Percentiles rank a stretch among this genome's conserved stretches.
These are phyloP conservation scores for Neurospora sp. DNA, from an alignment of 495 filamentous ascomycete species.

Conservation along the genomic window DNA sequence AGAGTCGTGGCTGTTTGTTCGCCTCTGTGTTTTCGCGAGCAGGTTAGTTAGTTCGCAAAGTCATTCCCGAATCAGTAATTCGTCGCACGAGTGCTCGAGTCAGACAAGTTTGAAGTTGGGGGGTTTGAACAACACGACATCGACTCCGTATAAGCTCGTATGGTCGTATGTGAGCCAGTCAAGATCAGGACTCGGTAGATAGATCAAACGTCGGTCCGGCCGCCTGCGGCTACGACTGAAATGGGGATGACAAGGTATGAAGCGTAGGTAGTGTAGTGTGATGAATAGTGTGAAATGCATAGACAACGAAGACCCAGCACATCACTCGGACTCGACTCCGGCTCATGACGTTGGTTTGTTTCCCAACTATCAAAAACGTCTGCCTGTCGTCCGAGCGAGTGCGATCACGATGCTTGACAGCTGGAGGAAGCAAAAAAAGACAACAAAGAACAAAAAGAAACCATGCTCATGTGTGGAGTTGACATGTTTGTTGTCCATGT, in stretches of 20 bases:
- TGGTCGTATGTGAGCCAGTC: not conserved
- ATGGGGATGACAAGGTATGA: not conserved
- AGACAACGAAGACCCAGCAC: not conserved
- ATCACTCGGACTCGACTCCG: not conserved
- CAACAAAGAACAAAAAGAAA: not conserved
- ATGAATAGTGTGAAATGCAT: not conserved
- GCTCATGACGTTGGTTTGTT: not conserved
- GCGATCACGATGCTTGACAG: not conserved
- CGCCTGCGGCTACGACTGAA: not conserved
- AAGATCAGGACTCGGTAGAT: not conserved
- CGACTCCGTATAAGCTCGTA: not conserved
- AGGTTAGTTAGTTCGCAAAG: not conserved
- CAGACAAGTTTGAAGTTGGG: not conserved
- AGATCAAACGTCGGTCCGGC: not conserved
- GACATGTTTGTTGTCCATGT: not conserved
- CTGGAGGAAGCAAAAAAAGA: not conserved
- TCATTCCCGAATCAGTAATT: not conserved
- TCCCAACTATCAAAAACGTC: not conserved
- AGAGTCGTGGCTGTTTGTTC: constrained; percentile 43
- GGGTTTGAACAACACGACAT: not conserved
- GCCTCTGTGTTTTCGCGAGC: constrained; percentile 29
- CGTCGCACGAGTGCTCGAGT: not conserved
- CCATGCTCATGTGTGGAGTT: not conserved
- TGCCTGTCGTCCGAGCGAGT: not conserved
- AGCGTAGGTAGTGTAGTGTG: not conserved